Conservation (phyloP, 371 early-diverging fungal species). For the Actinomortierella wolfii region DNA sequence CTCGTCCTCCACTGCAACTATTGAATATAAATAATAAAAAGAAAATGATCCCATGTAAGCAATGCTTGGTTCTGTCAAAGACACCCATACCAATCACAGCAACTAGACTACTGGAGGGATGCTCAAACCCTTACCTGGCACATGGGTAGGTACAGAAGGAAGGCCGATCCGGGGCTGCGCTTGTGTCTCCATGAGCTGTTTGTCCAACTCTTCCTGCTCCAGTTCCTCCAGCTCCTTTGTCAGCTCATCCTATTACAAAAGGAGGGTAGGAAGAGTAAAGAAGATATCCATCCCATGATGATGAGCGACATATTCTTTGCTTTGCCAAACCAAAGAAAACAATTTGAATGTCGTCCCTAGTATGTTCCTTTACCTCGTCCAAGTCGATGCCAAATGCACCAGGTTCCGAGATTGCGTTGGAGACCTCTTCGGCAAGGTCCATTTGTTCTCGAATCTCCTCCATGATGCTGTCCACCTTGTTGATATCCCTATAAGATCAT, state of each 20-base stretch:
- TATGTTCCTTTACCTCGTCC: slow-evolving; percentile 71
- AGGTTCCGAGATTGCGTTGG: slow-evolving; percentile 92
- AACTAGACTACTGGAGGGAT: background rate
- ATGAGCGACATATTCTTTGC: background rate
- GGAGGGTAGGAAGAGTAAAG: slow-evolving; percentile 1
- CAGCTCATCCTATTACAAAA: slow-evolving; percentile 76
- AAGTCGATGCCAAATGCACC: slow-evolving; percentile 83
- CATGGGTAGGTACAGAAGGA: slow-evolving; percentile 63
- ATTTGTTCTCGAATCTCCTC: slow-evolving; percentile 98
- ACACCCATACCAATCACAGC: slow-evolving; percentile 6
- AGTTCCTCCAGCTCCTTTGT: slow-evolving; percentile 90
- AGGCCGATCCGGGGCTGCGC: slow-evolving; percentile 62
- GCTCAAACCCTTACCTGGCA: slow-evolving; percentile 61
- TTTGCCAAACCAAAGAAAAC: background rate
- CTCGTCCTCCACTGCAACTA: slow-evolving; percentile 67
- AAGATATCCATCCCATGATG: no score
- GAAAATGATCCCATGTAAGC: background rate
- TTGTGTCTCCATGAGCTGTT: slow-evolving; percentile 80
- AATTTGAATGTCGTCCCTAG: background rate
- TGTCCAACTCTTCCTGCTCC: slow-evolving; percentile 93
- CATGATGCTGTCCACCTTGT: slow-evolving; percentile 95
- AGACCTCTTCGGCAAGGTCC: slow-evolving; percentile 95
- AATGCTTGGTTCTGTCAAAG: slow-evolving; percentile 1
- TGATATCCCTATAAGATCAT: slow-evolving; percentile 73
- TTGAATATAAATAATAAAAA: slow-evolving; percentile 35